Evolutionary conservation across 2,329 filamentous ascomycete species (phyloP), one percentile per base, ranked within the genome.

Genomic region (Colletotrichum euphorbiae): DNA sequence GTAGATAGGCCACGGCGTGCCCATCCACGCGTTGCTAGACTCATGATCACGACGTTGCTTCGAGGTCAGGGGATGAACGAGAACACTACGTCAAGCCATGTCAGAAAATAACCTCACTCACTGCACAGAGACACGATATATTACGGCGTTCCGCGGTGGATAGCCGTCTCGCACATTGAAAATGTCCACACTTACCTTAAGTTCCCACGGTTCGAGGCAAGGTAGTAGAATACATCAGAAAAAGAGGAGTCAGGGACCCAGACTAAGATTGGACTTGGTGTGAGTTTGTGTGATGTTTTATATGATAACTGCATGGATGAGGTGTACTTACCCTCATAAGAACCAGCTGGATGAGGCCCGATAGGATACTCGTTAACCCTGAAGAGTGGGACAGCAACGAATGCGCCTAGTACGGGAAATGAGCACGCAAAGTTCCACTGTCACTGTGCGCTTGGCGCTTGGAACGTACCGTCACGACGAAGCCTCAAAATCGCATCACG

Each of bases 211-310:
- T 78, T 78, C 13, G 75, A 58, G 15, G 76, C 73, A 40, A 78
- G 42, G 62, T 78, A 78, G 61, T 77, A 78, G 56, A 77, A 78
- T 8, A 78, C 76, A 42, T 77, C 76, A 1, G 76, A 77, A 43
- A 78, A 78, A 0, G 76, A 78, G 1, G 75, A 75, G 56, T 77
- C 76, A 1, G 76, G 76, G 7, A 77, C 76, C 76, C 76, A 78
- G 46, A 77, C 75, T 70, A 48, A 8, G 40, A 6, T 13, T 36
- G 13, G 36, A 6, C 60, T 19, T 1, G 6, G 28, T 6, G 28
- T 28, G 6, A 58, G 17, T 36, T 64, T 45, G 19, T 46, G 28
- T 21, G 36, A 33, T 33, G 9, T 3, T 24, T 33, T 11, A 9
- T 9, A 9, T 8, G 24, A 5, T 13, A 9, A 5, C 28, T 11